These are phyloP conservation scores for Verruconis gallopava DNA, from an alignment of 2,329 filamentous ascomycete genomes.

Conservation along the genomic window DNA sequence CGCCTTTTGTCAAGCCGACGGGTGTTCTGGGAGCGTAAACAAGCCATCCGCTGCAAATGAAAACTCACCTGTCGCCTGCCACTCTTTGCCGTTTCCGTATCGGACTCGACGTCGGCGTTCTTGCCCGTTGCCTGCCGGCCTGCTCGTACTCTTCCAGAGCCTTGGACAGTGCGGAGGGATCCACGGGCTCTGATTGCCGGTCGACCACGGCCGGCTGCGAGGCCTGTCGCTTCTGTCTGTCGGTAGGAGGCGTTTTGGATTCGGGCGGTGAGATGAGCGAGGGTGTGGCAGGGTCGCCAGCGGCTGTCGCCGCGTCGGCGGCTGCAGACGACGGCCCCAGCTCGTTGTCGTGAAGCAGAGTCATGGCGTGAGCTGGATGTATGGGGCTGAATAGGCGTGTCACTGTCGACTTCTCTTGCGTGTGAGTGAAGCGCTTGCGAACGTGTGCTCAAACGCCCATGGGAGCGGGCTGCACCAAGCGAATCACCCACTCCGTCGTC, in stretches of 20 bases:
- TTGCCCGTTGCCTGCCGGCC: slow-evolving; percentile 43
- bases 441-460: too few relatives aligned
- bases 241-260: slow-evolving; percentile 46
- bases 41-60: too few relatives aligned
- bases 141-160: slow-evolving; percentile 51
- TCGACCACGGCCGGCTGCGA: slow-evolving; percentile 23
- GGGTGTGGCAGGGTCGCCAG: slow-evolving; percentile 28
- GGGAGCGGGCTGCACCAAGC: too few relatives aligned
- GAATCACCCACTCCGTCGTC: too few relatives aligned
- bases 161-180: slow-evolving; percentile 45
- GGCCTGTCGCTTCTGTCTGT: slow-evolving; percentile 33
- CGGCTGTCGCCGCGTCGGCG: not conserved
- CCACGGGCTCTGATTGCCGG: slow-evolving; percentile 40
- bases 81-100: slow-evolving; percentile 56
- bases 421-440: not conserved
- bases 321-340: not conserved
- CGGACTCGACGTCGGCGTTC: slow-evolving; percentile 51
- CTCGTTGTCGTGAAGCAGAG: not conserved
- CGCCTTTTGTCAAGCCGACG: too few relatives aligned
- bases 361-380: too few relatives aligned
- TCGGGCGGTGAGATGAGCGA: slow-evolving; percentile 41
- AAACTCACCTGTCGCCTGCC: slow-evolving; percentile 40
- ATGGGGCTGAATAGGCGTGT: too few relatives aligned
- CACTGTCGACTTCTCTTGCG: not conserved
- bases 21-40: too few relatives aligned